These are phyloP conservation scores for Oemleria cerasiformis DNA, from an alignment of 306 rosid genomes.

Conservation along the genomic window DNA sequence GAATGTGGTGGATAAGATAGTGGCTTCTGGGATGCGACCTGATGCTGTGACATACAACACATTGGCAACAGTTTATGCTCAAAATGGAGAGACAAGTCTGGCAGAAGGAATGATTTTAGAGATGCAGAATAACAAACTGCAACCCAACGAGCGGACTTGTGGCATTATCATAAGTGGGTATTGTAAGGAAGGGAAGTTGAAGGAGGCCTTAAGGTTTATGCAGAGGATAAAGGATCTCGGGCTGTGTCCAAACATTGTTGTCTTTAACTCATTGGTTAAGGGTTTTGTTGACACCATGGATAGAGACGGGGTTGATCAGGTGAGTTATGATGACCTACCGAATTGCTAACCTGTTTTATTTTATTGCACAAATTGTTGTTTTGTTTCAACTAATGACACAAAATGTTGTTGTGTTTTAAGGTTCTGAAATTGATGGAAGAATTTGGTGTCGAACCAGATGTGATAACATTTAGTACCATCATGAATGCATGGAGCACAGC, in stretches of 20 bases:
- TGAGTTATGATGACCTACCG: conserved; percentile 21
- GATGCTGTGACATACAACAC: conserved; percentile 70
- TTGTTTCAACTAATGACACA: not conserved
- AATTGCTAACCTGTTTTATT: not conserved
- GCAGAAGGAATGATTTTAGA: conserved; percentile 57
- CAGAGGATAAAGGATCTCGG: conserved; percentile 56
- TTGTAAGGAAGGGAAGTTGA: conserved; percentile 56
- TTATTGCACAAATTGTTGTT: conserved; percentile 9
- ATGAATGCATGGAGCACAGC: conserved; percentile 87
- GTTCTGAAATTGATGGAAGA: conserved; percentile 63
- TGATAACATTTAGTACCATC: conserved; percentile 62
- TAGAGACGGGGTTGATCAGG: conserved; percentile 67
- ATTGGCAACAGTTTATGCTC: conserved; percentile 55
- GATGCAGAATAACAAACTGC: conserved; percentile 53
- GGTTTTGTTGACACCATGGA: conserved; percentile 65
- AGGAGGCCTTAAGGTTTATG: conserved; percentile 55
- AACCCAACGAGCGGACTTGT: conserved; percentile 56
- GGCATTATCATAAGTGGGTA: conserved; percentile 58
- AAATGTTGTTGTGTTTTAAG: conserved; percentile 22
- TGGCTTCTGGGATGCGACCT: conserved; percentile 49
- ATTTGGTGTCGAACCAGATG: conserved; percentile 57
- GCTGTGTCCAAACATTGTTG: conserved; percentile 46
- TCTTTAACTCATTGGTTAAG: conserved; percentile 55
- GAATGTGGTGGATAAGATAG: conserved; percentile 53
- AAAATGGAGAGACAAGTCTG: conserved; percentile 48